Percentiles rank a stretch among this genome's conserved stretches.
Conservation (phyloP, 192 early-diverging fungal genomes). For the Gaertneriomyces sp. region DNA sequence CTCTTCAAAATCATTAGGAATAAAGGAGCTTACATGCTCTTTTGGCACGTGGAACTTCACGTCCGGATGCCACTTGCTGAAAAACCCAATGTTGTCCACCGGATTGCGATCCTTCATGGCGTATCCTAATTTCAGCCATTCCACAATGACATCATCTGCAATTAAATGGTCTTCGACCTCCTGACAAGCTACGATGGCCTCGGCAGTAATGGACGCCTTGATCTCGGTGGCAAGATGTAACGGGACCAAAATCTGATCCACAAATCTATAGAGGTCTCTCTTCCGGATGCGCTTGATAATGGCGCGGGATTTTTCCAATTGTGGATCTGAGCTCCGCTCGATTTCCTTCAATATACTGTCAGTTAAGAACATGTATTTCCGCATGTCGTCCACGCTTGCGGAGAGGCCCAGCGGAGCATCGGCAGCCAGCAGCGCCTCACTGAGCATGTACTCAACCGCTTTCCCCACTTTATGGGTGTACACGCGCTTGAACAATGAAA, state of each 20-base stretch:
- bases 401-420: constrained; percentile 62
- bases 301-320: constrained; percentile 62
- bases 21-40: constrained; percentile 67
- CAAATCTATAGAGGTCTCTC: constrained; percentile 78
- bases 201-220: constrained; percentile 19
- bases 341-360: constrained; percentile 75
- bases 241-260: constrained; percentile 25
- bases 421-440: constrained; percentile 81
- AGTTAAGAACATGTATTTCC: constrained; percentile 70
- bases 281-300: constrained; percentile 73
- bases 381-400: constrained; percentile 56
- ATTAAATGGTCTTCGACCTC: constrained; percentile 55
- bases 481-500: constrained; percentile 50
- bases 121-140: constrained; percentile 71
- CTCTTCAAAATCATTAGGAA: constrained; percentile 69
- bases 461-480: constrained; percentile 84
- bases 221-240: constrained; percentile 1
- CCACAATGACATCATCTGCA: constrained; percentile 71
- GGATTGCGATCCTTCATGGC: constrained; percentile 86
- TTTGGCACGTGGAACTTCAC: constrained; percentile 63
- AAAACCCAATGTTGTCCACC: constrained; percentile 79
- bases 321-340: constrained; percentile 23
- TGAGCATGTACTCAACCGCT: constrained; percentile 79
- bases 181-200: constrained; percentile 62
- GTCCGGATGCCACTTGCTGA: constrained; percentile 52